phyloP scores from a whole-genome alignment of 2,329 filamentous ascomycete species.

The Colletotrichum australisinense region DNA sequence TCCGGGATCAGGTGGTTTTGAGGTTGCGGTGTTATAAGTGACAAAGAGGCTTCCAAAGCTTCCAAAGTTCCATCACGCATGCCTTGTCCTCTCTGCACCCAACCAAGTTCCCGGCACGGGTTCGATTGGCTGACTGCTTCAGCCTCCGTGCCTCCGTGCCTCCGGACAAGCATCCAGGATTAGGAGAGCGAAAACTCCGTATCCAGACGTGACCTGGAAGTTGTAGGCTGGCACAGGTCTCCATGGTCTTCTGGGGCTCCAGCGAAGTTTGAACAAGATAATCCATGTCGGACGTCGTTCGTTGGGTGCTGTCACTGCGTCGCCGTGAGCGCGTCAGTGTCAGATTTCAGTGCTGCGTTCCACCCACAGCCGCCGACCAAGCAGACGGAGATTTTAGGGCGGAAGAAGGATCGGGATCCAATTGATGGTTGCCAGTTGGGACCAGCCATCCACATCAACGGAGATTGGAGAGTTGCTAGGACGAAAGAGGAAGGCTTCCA shows the following conservation, averaged over 20 bases:
- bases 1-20: neutral
- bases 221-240: neutral
- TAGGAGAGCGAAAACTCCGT: no score
- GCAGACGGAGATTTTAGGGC: neutral
- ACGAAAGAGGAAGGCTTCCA: slow-evolving; percentile 28
- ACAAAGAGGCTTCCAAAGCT: neutral
- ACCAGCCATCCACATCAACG: neutral
- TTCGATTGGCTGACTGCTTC: neutral
- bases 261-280: neutral
- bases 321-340: neutral
- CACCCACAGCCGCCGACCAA: neutral
- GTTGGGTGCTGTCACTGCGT: neutral
- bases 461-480: neutral
- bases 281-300: neutral
- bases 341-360: neutral
- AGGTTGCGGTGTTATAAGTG: neutral
- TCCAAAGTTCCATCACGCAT: neutral
- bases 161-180: no score
- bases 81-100: neutral
- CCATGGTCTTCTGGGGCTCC: neutral
- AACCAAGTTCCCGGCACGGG: neutral
- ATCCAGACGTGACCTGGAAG: neutral
- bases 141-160: no score
- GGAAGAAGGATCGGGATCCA: neutral
- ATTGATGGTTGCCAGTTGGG: no score